Percentiles rank a stretch among this genome's conserved stretches.
Evolutionary conservation across 306 rosid species (phyloP).

Genomic region (Crataegus laevigata): DNA sequence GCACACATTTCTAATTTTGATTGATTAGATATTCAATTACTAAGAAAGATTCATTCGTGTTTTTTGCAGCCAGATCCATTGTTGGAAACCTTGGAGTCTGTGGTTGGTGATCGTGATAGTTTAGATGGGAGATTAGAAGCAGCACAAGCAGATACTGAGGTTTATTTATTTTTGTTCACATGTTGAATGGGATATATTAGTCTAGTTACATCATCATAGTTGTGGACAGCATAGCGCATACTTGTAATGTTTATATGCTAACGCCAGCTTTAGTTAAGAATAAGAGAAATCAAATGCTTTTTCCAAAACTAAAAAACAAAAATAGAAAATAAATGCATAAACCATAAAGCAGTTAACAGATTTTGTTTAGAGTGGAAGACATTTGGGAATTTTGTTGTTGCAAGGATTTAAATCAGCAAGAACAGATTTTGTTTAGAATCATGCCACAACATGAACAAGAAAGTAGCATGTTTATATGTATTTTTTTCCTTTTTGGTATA

Average conservation of each 20-base stretch:
- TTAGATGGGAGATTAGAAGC: slow-evolving; percentile 64
- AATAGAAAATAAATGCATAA: too few species aligned
- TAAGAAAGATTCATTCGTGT: neutral
- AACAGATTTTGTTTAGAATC: neutral
- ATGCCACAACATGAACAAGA: neutral
- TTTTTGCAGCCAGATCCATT: slow-evolving; percentile 89
- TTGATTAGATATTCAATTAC: neutral
- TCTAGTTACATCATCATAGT: neutral
- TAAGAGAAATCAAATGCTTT: neutral
- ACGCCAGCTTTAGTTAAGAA: neutral
- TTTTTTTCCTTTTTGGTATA: neutral
- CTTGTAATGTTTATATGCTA: neutral
- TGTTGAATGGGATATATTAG: neutral
- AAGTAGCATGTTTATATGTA: neutral
- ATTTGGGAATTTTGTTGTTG: neutral
- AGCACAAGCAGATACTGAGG: slow-evolving; percentile 65
- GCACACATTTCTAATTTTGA: neutral
- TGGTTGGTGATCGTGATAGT: slow-evolving; percentile 52
- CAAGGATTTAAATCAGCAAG: neutral
- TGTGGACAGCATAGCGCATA: neutral
- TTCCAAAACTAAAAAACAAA: too few species aligned
- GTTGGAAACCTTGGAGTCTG: slow-evolving; percentile 65
- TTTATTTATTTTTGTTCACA: slow-evolving; percentile 12
- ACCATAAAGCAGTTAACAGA: neutral
- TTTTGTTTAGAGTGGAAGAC: neutral